A percentile compares a stretch with the other conserved stretches of the same genome.
Evolutionary conservation across 2,329 filamentous ascomycete species (phyloP).

Genomic region (Leptosphaerulina australis): DNA sequence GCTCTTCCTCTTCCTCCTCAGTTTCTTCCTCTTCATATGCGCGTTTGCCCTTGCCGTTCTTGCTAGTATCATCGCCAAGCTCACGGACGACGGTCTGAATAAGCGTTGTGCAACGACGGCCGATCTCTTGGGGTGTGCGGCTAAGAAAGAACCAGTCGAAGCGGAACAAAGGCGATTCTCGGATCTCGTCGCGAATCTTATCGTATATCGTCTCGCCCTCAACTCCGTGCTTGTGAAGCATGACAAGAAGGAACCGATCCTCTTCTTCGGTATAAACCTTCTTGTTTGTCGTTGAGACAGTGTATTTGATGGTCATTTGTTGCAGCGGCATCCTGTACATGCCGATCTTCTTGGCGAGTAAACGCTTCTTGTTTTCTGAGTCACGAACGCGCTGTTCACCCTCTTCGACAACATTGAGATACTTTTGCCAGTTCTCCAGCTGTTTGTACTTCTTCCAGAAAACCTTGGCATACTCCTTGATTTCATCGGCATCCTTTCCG

Average conservation of each 20-base stretch:
- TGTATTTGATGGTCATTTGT: slow-evolving; percentile 98
- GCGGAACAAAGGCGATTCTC: slow-evolving; percentile 90
- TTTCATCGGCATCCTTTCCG: slow-evolving; percentile 82
- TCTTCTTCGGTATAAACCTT: slow-evolving; percentile 99
- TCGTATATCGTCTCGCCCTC: slow-evolving; percentile 92
- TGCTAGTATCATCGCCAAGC: slow-evolving; percentile 70
- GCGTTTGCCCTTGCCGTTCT: slow-evolving; percentile 69
- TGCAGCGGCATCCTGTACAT: slow-evolving; percentile 97
- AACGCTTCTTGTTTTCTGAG: slow-evolving; percentile 88
- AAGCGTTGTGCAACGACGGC: slow-evolving; percentile 89
- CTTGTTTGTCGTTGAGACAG: slow-evolving; percentile 98
- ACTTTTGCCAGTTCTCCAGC: slow-evolving; percentile 86
- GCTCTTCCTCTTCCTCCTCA: slow-evolving; percentile 73
- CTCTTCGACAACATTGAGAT: slow-evolving; percentile 86
- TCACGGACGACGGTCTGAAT: slow-evolving; percentile 94
- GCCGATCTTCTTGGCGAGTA: slow-evolving; percentile 92
- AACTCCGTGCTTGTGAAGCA: slow-evolving; percentile 89
- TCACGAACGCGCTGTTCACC: slow-evolving; percentile 89
- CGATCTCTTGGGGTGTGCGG: slow-evolving; percentile 89
- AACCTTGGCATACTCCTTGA: slow-evolving; percentile 88
- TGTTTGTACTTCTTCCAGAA: slow-evolving; percentile 97
- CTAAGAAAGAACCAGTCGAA: slow-evolving; percentile 99
- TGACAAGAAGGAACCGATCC: slow-evolving; percentile 90
- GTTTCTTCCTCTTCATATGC: slow-evolving; percentile 87
- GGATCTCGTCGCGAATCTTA: slow-evolving; percentile 94